Conservation (phyloP, 257 asterid genomes). For the Salvia rosmarinus region DNA sequence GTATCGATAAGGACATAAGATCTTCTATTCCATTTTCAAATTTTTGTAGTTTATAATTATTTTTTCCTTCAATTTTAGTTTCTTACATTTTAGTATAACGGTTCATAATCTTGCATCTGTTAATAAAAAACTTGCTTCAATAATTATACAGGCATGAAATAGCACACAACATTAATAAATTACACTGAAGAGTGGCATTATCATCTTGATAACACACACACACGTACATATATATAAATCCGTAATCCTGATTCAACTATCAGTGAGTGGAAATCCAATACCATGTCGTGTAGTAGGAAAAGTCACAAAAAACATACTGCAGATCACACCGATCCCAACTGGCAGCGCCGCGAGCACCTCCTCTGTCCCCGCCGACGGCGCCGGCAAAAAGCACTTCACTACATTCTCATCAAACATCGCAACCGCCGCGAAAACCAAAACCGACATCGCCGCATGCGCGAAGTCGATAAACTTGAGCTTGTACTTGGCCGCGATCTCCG, state of each 20-base stretch:
- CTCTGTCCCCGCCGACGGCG: conserved; percentile 54
- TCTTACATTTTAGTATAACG: too few species aligned
- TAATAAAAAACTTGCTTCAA: too few species aligned
- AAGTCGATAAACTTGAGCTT: conserved; percentile 75
- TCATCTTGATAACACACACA: too few species aligned
- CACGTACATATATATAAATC: too few species aligned
- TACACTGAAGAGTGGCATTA: too few species aligned
- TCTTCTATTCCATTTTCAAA: too few species aligned
- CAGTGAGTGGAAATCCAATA: conserved; percentile 83
- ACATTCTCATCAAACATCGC: conserved; percentile 74
- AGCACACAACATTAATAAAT: background rate
- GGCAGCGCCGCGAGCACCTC: conserved; percentile 84
- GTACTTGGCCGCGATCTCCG: conserved; percentile 55
- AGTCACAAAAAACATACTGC: conserved; percentile 80
- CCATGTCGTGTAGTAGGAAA: conserved; percentile 90
- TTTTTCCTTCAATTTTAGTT: too few species aligned
- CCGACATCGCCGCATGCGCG: conserved; percentile 80
- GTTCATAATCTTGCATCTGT: too few species aligned
- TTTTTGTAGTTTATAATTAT: too few species aligned
- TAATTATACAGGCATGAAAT: too few species aligned
- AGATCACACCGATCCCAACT: conserved; percentile 80
- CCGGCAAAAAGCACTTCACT: conserved; percentile 79
- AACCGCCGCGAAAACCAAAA: conserved; percentile 76
- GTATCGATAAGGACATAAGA: too few species aligned
- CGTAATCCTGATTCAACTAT: conserved; percentile 31